Evolutionary conservation across 805 yeast genomes (phyloP), one percentile per base, ranked within the genome.

Genomic region (Myxozyma sirexii): DNA sequence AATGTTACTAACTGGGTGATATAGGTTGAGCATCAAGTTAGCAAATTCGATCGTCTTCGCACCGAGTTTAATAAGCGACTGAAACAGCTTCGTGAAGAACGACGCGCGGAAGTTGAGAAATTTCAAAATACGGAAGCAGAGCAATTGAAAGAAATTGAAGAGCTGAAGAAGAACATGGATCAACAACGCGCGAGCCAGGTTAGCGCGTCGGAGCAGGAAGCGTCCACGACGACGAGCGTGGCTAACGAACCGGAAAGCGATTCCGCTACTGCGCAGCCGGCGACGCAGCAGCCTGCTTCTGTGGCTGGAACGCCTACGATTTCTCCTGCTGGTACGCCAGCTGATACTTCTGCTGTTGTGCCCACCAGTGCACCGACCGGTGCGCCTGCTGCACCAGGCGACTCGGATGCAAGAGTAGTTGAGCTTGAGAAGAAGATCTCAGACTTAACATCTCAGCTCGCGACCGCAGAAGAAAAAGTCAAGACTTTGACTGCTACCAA

Each of bases 361-460:
- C 24, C 44, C n/a, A n/a, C n/a, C n/a, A n/a, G n/a, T n/a, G n/a
- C n/a, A n/a, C n/a, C 33, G 33, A 38, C 56, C 4, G 57, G 21
- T 56, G 44, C 54, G n/a, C 33, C 48, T 39, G 59, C 38, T 10
- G 51, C 38, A 1, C 39, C 17, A 38, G 59, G 49, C 26, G 51
- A 23, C 17, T 3, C 31, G 7, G 23, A 7, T 1, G 53, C 29
- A 19, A 17, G 37, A n/a, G n/a, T 37, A 27, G 38, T 41, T 12
- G 74, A 75, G 27, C 70, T 71, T 39, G 75, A 75, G 57, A 72
- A 71, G 56, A 65, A 78, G 53, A 68, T 71, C 57, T 72, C 72
- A 26, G 74, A 69, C 19, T 68, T 74, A 29, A 56, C 56, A 12
- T 21, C 60, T 5, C 45, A 39, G 35, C 45, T 63, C 19, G 53